These are phyloP conservation scores for Claviceps citrina DNA, from an alignment of 2,329 filamentous ascomycete genomes.

Conservation along the genomic window DNA sequence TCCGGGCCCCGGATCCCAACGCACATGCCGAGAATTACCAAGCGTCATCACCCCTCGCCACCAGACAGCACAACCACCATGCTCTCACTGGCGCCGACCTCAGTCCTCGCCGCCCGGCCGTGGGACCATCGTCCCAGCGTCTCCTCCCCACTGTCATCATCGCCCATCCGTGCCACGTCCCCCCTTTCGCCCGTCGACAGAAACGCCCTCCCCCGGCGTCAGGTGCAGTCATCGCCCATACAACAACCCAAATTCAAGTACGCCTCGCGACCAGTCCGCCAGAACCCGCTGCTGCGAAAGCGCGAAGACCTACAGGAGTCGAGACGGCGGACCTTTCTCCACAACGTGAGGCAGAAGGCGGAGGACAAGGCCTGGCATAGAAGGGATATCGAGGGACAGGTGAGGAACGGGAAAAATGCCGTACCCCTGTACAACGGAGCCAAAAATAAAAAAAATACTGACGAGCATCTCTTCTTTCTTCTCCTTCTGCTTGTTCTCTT, in stretches of 20 bases:
- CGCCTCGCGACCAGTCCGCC: slow-evolving; percentile 39
- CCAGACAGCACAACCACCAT: slow-evolving; percentile 15
- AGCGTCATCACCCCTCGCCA: not conserved
- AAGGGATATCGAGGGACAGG: slow-evolving; percentile 45
- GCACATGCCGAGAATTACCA: slow-evolving; percentile 1
- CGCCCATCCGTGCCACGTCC: slow-evolving; percentile 38
- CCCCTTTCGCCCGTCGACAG: slow-evolving; percentile 28
- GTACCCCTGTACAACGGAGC: not conserved
- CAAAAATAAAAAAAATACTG: not conserved
- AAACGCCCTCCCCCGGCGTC: slow-evolving; percentile 26
- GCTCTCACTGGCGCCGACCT: slow-evolving; percentile 27
- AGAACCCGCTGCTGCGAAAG: slow-evolving; percentile 46
- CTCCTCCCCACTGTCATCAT: slow-evolving; percentile 44
- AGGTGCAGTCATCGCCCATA: slow-evolving; percentile 31
- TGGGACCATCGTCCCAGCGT: slow-evolving; percentile 32
- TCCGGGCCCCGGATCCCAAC: too few relatives aligned
- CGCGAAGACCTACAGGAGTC: slow-evolving; percentile 48
- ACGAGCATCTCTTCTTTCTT: not conserved
- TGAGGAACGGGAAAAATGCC: slow-evolving; percentile 5
- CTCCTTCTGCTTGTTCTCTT: too few relatives aligned
- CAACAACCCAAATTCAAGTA: slow-evolving; percentile 30
- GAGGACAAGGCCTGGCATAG: slow-evolving; percentile 45
- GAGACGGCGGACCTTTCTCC: slow-evolving; percentile 52
- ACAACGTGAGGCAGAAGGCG: slow-evolving; percentile 44
- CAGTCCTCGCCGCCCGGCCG: slow-evolving; percentile 27